A percentile compares a stretch with the other conserved stretches of the same genome.
Conservation (phyloP, 129 eudicot genomes). For the Flaveria linearis region DNA sequence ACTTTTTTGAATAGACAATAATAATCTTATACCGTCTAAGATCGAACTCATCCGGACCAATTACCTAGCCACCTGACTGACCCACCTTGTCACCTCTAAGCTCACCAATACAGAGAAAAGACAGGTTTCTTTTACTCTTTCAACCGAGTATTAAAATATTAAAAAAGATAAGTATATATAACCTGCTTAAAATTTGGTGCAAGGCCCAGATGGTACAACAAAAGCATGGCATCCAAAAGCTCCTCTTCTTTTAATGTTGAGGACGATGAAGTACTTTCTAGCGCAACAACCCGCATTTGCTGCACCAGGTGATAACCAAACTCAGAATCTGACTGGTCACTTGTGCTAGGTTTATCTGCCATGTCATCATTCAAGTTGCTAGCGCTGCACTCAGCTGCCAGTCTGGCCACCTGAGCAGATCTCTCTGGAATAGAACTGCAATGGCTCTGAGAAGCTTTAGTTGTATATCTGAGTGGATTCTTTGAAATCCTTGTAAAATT, state of each 20-base stretch:
- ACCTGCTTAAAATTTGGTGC: slow-evolving; percentile 98
- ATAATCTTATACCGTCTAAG: no score
- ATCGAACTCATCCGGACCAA: neutral
- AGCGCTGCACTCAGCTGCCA: slow-evolving; percentile 70
- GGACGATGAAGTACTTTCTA: slow-evolving; percentile 62
- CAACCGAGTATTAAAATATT: slow-evolving; percentile 7
- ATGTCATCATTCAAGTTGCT: slow-evolving; percentile 88
- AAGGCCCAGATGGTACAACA: slow-evolving; percentile 85
- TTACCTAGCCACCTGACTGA: neutral
- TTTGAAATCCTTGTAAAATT: slow-evolving; percentile 54
- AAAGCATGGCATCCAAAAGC: slow-evolving; percentile 92
- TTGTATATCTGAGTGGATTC: slow-evolving; percentile 51
- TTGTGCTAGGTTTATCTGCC: slow-evolving; percentile 91
- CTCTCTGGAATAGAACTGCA: slow-evolving; percentile 80
- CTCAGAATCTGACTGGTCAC: slow-evolving; percentile 89
- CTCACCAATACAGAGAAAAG: slow-evolving; percentile 5
- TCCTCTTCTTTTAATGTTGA: slow-evolving; percentile 92
- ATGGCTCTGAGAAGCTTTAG: slow-evolving; percentile 71
- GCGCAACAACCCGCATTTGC: slow-evolving; percentile 63
- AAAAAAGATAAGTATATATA: slow-evolving; percentile 7
- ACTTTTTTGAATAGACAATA: no score
- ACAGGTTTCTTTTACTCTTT: slow-evolving; percentile 20
- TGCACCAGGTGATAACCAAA: slow-evolving; percentile 66
- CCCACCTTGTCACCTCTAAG: neutral
- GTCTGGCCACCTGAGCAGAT: slow-evolving; percentile 66